Evolutionary conservation across 106 monocot genomes (phyloP).

Genomic region (Allium sativum): DNA sequence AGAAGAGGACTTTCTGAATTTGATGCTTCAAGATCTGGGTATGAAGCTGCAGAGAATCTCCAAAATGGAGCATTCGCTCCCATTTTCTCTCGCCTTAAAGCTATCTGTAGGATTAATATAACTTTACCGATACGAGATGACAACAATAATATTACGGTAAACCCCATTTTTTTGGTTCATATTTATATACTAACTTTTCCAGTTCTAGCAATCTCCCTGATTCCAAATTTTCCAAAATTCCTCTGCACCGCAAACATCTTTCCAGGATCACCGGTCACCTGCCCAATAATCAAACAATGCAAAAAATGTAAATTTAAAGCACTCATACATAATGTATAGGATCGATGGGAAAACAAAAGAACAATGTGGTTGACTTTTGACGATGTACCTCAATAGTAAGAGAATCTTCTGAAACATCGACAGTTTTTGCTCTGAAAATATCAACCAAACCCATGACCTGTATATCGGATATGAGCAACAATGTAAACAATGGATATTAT

Average conservation of each 20-base stretch:
- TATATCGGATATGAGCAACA: constrained; percentile 5
- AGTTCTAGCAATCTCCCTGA: constrained; percentile 94
- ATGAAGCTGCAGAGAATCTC: constrained; percentile 93
- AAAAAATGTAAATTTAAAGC: too few species aligned
- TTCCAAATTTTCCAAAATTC: constrained; percentile 81
- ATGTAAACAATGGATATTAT: background rate
- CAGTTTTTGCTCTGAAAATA: constrained; percentile 89
- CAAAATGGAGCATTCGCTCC: constrained; percentile 83
- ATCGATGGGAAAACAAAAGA: constrained; percentile 9
- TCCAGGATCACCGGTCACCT: constrained; percentile 99
- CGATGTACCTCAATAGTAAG: constrained; percentile 65
- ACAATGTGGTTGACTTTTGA: background rate
- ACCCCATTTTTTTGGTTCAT: background rate
- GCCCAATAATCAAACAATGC: background rate
- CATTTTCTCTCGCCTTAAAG: constrained; percentile 84
- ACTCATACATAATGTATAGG: too few species aligned
- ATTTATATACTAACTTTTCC: constrained; percentile 53
- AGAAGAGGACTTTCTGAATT: constrained; percentile 23
- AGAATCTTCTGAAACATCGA: constrained; percentile 82
- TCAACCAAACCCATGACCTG: constrained; percentile 94
- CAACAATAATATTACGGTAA: background rate
- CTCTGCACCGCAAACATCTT: constrained; percentile 75
- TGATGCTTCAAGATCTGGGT: constrained; percentile 64
- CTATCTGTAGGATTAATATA: constrained; percentile 46
- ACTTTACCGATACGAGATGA: background rate